Evolutionary conservation across 108 stramenopile genomes (phyloP).

Genomic region (Nitzschia sp.): DNA sequence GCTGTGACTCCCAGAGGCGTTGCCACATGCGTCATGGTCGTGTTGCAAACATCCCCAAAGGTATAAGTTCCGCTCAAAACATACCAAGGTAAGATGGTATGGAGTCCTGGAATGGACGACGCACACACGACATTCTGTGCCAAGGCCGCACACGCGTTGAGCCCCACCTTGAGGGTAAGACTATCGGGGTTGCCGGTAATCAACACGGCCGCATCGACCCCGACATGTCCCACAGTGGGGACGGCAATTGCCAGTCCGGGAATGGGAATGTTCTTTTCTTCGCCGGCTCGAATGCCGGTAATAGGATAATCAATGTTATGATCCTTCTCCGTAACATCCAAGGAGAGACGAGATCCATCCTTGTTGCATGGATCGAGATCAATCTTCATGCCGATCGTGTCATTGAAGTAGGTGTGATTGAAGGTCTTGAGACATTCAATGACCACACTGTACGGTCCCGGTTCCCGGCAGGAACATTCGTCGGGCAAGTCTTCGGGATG

Average conservation of each 20-base stretch:
- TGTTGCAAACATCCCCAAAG: slow-evolving; percentile 46
- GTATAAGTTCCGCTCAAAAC: slow-evolving; percentile 42
- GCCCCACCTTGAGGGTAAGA: slow-evolving; percentile 39
- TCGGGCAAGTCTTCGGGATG: slow-evolving; percentile 37
- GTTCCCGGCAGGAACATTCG: slow-evolving; percentile 42
- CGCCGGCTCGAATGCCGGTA: slow-evolving; percentile 34
- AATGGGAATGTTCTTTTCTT: slow-evolving; percentile 47
- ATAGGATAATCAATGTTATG: slow-evolving; percentile 41
- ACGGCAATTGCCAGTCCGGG: slow-evolving; percentile 40
- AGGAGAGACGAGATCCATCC: slow-evolving; percentile 31
- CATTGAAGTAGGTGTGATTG: slow-evolving; percentile 34
- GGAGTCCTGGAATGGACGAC: slow-evolving; percentile 41
- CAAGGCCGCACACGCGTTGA: slow-evolving; percentile 37
- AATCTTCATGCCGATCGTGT: slow-evolving; percentile 54
- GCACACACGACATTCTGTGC: slow-evolving; percentile 33
- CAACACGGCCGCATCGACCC: slow-evolving; percentile 39
- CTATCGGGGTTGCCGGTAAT: slow-evolving; percentile 44
- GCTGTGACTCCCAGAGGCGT: background rate
- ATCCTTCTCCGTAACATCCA: slow-evolving; percentile 42
- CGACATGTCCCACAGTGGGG: slow-evolving; percentile 38
- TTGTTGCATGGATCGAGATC: slow-evolving; percentile 47
- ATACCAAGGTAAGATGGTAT: slow-evolving; percentile 44
- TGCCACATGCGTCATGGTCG: background rate
- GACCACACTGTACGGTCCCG: slow-evolving; percentile 30
- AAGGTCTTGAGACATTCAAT: slow-evolving; percentile 44